Percentiles rank a stretch among this genome's conserved stretches.
These are phyloP conservation scores for Aspergillus alliaceus DNA, from an alignment of 2,329 filamentous ascomycete genomes.

Conservation along the genomic window DNA sequence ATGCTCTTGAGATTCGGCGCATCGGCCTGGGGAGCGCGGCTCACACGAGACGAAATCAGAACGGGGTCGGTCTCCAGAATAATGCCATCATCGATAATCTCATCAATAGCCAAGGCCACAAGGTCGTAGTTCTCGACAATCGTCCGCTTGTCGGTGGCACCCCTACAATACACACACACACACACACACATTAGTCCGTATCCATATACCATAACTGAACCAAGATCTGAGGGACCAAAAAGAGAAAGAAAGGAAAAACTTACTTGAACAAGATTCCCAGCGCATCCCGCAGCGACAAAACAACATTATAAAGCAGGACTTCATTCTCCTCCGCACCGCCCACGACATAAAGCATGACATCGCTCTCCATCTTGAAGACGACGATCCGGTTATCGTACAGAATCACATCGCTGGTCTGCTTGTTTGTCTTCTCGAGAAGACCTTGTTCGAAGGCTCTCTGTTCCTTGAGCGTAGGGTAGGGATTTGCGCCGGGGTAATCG, in stretches of 20 bases:
- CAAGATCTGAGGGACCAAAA: too few relatives aligned
- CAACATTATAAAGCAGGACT: conserved; percentile 90
- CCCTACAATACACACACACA: conserved; percentile 56
- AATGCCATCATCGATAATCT: conserved; percentile 92
- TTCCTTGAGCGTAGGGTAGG: conserved; percentile 85
- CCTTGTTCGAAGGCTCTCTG: conserved; percentile 98
- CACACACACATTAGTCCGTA: neutral
- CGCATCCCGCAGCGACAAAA: conserved; percentile 85
- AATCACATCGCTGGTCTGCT: conserved; percentile 93
- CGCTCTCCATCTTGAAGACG: conserved; percentile 96
- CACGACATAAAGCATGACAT: conserved; percentile 95
- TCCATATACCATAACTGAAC: too few relatives aligned
- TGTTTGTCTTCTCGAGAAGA: conserved; percentile 90
- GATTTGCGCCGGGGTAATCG: conserved; percentile 66
- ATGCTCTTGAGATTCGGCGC: conserved; percentile 85
- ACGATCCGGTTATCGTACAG: conserved; percentile 96
- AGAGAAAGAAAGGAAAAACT: conserved; percentile 26
- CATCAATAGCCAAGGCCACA: conserved; percentile 88
- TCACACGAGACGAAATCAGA: conserved; percentile 88
- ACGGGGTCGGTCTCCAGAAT: conserved; percentile 97
- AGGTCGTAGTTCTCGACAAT: conserved; percentile 99
- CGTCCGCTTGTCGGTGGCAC: conserved; percentile 95
- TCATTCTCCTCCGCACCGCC: conserved; percentile 94
- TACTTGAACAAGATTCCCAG: conserved; percentile 92
- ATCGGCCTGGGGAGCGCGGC: conserved; percentile 86